These are phyloP conservation scores for Ascoidea rubescens DNA, from an alignment of 805 yeast species.

Conservation along the genomic window DNA sequence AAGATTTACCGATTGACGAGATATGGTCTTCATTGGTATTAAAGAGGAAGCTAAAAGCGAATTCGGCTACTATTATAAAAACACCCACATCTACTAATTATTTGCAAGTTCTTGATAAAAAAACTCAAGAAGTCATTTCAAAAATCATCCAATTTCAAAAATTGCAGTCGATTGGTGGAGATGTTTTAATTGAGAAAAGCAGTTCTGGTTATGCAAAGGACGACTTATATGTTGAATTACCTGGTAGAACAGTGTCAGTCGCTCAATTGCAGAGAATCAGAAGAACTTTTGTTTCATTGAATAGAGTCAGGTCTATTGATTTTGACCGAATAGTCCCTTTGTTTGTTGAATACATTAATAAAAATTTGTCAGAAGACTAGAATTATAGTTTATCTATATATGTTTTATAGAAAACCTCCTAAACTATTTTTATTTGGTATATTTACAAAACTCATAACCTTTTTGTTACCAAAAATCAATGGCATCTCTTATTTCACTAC, in stretches of 20 bases:
- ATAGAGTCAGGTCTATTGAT: slow-evolving; percentile 67
- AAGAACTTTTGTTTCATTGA: slow-evolving; percentile 70
- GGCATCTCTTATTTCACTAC: no score
- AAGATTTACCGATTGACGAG: slow-evolving; percentile 44
- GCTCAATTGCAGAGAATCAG: slow-evolving; percentile 77
- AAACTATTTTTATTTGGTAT: no score
- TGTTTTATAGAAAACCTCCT: no score
- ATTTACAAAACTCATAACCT: no score
- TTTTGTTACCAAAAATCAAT: no score
- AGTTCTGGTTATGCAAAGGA: slow-evolving; percentile 24
- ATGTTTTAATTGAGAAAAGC: slow-evolving; percentile 29
- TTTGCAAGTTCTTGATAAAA: slow-evolving; percentile 61
- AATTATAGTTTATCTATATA: background rate
- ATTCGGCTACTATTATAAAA: slow-evolving; percentile 70
- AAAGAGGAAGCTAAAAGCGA: slow-evolving; percentile 41
- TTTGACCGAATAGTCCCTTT: slow-evolving; percentile 49
- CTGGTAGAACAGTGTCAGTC: slow-evolving; percentile 41
- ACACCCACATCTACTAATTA: slow-evolving; percentile 70
- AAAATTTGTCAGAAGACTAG: slow-evolving; percentile 32
- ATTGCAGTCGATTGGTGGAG: slow-evolving; percentile 25
- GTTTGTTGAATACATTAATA: slow-evolving; percentile 67
- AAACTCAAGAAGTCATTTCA: slow-evolving; percentile 51
- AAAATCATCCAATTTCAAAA: slow-evolving; percentile 52
- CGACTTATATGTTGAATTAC: slow-evolving; percentile 40
- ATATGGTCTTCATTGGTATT: slow-evolving; percentile 48